These are phyloP conservation scores for Batrachochytrium dendrobatidis DNA, from an alignment of 371 early-diverging fungal species.

Conservation along the genomic window DNA sequence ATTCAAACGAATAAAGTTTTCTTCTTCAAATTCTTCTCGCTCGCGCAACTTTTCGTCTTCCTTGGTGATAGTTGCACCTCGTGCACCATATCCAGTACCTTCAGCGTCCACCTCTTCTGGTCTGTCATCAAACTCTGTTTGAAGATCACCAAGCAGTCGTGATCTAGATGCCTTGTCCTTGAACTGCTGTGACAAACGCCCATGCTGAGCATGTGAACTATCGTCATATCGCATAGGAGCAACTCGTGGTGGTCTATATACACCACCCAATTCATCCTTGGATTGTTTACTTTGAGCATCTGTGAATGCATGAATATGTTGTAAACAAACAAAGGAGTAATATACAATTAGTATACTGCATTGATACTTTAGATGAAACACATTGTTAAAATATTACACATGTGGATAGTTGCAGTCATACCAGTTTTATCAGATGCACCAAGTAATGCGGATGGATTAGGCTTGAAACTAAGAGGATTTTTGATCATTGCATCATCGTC, in stretches of 20 bases:
- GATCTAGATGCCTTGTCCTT: conserved; percentile 66
- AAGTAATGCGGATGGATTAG: conserved; percentile 71
- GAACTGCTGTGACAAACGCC: conserved; percentile 28
- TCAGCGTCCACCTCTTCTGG: conserved; percentile 76
- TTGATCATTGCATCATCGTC: conserved; percentile 6
- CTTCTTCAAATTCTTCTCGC: conserved; percentile 78
- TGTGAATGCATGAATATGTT: background rate
- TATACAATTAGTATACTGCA: no score
- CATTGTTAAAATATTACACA: no score
- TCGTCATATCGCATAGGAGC: conserved; percentile 85
- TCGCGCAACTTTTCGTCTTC: conserved; percentile 54
- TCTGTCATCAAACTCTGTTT: conserved; percentile 73
- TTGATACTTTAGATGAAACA: no score
- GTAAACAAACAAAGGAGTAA: no score
- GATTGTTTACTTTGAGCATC: conserved; percentile 8
- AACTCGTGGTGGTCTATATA: conserved; percentile 83
- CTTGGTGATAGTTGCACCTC: conserved; percentile 22
- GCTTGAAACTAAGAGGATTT: conserved; percentile 79
- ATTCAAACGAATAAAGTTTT: conserved; percentile 76
- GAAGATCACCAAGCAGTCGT: conserved; percentile 79
- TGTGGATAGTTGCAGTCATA: no score
- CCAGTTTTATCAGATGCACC: conserved; percentile 38
- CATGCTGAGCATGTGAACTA: conserved; percentile 5
- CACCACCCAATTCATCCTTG: conserved; percentile 20
- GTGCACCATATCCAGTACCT: conserved; percentile 45